Evolutionary conservation across 139 green algal genomes (phyloP), one percentile per base, ranked within the genome.

Genomic region (Micractinium conductrix): DNA sequence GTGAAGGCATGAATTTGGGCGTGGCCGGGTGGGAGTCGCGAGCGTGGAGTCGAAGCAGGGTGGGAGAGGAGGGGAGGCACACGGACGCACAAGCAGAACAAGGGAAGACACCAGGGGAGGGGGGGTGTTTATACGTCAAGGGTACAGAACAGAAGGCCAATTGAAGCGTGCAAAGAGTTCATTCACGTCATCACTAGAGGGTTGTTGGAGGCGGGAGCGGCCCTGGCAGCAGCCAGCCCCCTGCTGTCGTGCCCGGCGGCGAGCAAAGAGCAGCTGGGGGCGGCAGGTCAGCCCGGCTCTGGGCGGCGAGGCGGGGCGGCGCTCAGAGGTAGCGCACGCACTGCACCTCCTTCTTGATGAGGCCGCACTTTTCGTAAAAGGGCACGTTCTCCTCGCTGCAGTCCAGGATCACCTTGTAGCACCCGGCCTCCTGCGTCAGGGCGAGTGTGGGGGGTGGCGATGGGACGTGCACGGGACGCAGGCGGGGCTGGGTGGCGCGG

Each of bases 361-460:
- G 91, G 6, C 96, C 96, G 70, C 91, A 96, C 83, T 98, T 98
- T 30, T 94, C 92, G 75, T 99, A 99, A 85, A 99, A 99, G 0
- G 83, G 14, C 19, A 91, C 88, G 69, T 99, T 98, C 40, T 86
- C 71, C 79, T 99, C 95, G n/a, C 85, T 87, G 88, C 97, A 99
- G 87, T 99, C 96, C 80, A 99, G 88, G 65, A 99, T 98, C 1
- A 97, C 89, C 86, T 99, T 99, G 89, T 99, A 99, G 90, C 96
- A 99, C 21, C 94, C 94, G 17, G 68, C 22, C 42, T 76, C 26
- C 63, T 91, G 81, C 43, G 65, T 74, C 72, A 63, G 55, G 55
- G 58, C 26, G 24, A 42, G 2, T 16, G 70, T n/a, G n/a, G n/a
- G n/a, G n/a, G n/a, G n/a, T n/a, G n/a, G n/a, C n/a, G n/a, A n/a